These are phyloP conservation scores for Podila verticillata DNA, from an alignment of 192 early-diverging fungal genomes.

Conservation along the genomic window DNA sequence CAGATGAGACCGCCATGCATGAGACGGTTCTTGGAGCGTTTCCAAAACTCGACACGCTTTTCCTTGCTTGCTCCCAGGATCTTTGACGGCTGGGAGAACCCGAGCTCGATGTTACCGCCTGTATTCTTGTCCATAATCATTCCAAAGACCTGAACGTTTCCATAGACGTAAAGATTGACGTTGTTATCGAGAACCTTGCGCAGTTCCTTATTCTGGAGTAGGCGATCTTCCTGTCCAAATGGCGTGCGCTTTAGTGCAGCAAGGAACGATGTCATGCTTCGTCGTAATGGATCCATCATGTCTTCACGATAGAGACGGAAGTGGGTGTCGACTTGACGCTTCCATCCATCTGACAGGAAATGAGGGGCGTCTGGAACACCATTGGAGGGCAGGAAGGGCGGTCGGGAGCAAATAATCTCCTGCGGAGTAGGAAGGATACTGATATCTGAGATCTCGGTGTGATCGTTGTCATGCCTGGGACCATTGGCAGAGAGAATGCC, in stretches of 20 bases:
- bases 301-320: conserved; percentile 71
- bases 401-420: conserved; percentile 52
- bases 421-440: conserved; percentile 61
- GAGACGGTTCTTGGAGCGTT: conserved; percentile 48
- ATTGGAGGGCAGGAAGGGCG: conserved; percentile 64
- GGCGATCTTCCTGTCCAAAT: conserved; percentile 5
- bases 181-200: conserved; percentile 30
- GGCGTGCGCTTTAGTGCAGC: conserved; percentile 9
- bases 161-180: conserved; percentile 52
- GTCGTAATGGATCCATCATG: conserved; percentile 54
- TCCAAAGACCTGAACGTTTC: conserved; percentile 38
- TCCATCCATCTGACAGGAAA: conserved; percentile 55
- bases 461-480: conserved; percentile 66
- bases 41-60: conserved; percentile 56
- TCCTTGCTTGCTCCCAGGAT: conserved; percentile 2
- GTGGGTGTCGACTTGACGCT: conserved; percentile 62
- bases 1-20: conserved; percentile 59
- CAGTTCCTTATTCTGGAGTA: conserved; percentile 23
- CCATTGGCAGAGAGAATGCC: conserved; percentile 49
- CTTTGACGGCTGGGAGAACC: conserved; percentile 36
- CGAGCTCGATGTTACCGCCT: conserved; percentile 25
- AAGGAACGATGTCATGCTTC: conserved; percentile 56
- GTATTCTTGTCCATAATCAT: conserved; percentile 31
- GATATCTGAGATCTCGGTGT: conserved; percentile 54
- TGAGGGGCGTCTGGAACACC: conserved; percentile 49